Evolutionary conservation across 306 rosid species (phyloP).

Genomic region (Inga laurina): DNA sequence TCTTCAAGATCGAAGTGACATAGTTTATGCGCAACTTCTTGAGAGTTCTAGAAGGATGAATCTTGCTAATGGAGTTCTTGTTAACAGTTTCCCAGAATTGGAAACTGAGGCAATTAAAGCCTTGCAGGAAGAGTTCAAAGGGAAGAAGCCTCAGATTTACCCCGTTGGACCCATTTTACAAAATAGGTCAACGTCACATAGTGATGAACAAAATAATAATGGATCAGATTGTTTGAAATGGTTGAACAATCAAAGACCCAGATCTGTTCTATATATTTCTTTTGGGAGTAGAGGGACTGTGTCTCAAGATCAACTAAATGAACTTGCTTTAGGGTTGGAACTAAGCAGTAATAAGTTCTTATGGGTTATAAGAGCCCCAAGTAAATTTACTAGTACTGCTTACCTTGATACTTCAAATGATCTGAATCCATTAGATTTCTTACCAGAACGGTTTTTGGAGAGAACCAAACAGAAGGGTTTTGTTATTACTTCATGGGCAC

Average conservation of each 20-base stretch:
- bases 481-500: neutral
- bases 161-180: neutral
- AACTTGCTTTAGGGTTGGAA: neutral
- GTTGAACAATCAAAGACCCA: neutral
- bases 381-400: neutral
- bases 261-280: neutral
- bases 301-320: neutral
- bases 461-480: neutral
- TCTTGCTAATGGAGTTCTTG: neutral
- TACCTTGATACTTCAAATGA: neutral
- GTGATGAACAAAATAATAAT: neutral
- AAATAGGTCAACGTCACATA: neutral
- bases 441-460: neutral
- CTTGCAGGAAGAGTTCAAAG: neutral
- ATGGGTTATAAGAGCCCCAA: neutral
- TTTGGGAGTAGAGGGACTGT: neutral
- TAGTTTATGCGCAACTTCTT: neutral
- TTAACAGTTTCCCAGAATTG: neutral
- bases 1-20: neutral
- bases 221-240: neutral
- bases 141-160: neutral
- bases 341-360: neutral
- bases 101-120: neutral
- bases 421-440: neutral
- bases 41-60: neutral